These are phyloP conservation scores for Tylopilus sp. DNA, from an alignment of 768 basidiomycete genomes.

Conservation along the genomic window DNA sequence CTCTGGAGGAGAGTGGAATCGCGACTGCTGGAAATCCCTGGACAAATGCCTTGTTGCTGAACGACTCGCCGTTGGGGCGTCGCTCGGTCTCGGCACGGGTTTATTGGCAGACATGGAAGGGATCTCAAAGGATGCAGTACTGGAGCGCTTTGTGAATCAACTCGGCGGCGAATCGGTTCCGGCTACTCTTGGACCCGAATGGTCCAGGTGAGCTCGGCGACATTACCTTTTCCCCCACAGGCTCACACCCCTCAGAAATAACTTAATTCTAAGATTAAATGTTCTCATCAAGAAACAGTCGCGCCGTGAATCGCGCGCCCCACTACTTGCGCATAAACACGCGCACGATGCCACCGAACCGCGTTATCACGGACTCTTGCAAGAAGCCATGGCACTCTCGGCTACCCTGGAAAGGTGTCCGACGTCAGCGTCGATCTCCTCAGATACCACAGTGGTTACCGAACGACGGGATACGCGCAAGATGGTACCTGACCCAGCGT, in stretches of 20 bases:
- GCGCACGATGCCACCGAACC: constrained; percentile 38
- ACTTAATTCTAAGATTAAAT: constrained; percentile 30
- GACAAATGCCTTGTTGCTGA: constrained; percentile 79
- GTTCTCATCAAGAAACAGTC: constrained; percentile 29
- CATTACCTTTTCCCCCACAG: background rate
- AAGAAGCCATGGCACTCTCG: constrained; percentile 26
- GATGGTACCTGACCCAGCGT: constrained; percentile 44
- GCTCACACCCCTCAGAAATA: constrained; percentile 15
- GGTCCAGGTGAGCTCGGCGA: constrained; percentile 50
- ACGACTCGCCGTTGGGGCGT: constrained; percentile 47
- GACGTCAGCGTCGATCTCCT: constrained; percentile 8
- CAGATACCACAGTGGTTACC: constrained; percentile 35
- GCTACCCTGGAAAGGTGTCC: constrained; percentile 15
- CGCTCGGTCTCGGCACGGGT: constrained; percentile 25
- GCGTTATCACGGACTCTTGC: constrained; percentile 51
- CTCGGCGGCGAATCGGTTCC: constrained; percentile 46
- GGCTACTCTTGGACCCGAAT: constrained; percentile 43
- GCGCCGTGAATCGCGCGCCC: constrained; percentile 5
- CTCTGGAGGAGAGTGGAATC: constrained; percentile 50
- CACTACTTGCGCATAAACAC: background rate
- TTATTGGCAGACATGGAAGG: constrained; percentile 50
- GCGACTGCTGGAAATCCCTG: constrained; percentile 76
- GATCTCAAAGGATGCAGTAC: constrained; percentile 54
- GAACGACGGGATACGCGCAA: constrained; percentile 39
- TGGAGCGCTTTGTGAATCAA: constrained; percentile 51